Evolutionary conservation across 345 rosid species (phyloP), one percentile per base, ranked within the genome.

Genomic region (Aurinia saxatilis): DNA sequence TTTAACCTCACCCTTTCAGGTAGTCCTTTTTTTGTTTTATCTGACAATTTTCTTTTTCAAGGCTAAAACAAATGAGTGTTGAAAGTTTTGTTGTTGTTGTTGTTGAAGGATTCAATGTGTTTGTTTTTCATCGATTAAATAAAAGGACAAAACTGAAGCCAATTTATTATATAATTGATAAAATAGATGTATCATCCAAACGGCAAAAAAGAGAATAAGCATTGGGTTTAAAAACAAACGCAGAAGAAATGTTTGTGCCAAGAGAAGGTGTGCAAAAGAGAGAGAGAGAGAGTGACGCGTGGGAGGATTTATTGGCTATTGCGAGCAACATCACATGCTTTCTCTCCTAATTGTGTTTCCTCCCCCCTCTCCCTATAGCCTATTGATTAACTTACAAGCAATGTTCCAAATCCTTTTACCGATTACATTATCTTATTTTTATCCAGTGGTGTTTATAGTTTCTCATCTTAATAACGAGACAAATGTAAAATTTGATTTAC

Each of bases 221-320:
- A 27, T 18, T 39, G 57, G 65, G 51, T 36, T 57, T 25, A 18
- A 4, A 27, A 27, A 27, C 1, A 23, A 48, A 47, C 17, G 19
- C 12, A 31, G 17, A 67, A 19, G 65, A 67, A 30, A 41, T 31
- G 42, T 29, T 41, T 2, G 8, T 36, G 66, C 27, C 72, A 50
- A 53, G 66, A 56, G 23, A n/a, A 8, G 49, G 52, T 50, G 53
- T 40, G 60, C 60, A 60, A 42, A 59, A 60, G 53, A 67, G 42
- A 60, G 66, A 68, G 6, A 59, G 65, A 66, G 57, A 68, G 73
- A 68, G n/a, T n/a, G n/a, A 21, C 61, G 73, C 73, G 73, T 68
- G 73, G 73, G 73, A 5, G 0, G 44, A 41, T 58, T 67, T 34
- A 67, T 67, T 49, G 65, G 52, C 34, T 7, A 16, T 37, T 37